These are phyloP conservation scores for Aspergillus ibericus DNA, from an alignment of 2,329 filamentous ascomycete species.

Conservation along the genomic window DNA sequence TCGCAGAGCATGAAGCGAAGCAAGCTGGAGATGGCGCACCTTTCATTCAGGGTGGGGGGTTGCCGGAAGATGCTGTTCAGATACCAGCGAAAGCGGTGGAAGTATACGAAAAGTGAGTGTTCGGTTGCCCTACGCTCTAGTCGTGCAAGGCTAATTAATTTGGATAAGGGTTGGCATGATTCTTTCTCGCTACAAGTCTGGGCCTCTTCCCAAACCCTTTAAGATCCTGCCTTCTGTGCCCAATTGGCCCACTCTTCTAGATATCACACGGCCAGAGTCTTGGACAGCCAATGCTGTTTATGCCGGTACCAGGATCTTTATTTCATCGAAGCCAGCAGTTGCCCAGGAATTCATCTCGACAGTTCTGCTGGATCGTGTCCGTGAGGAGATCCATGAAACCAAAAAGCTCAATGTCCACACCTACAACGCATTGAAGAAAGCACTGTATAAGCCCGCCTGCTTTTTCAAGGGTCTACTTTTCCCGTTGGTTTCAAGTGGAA, in stretches of 20 bases:
- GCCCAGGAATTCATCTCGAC: conserved; percentile 84
- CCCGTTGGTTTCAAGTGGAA: conserved; percentile 78
- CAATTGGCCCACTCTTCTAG: conserved; percentile 85
- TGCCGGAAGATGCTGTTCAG: conserved; percentile 77
- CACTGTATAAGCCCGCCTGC: conserved; percentile 86
- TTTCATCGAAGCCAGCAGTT: conserved; percentile 75
- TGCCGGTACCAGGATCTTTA: conserved; percentile 88
- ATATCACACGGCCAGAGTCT: conserved; percentile 75
- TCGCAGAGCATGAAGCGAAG: conserved; percentile 81
- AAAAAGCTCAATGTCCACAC: conserved; percentile 95
- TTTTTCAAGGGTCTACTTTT: conserved; percentile 98
- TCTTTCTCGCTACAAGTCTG: conserved; percentile 88
- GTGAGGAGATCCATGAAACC: conserved; percentile 88
- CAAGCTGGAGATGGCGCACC: conserved; percentile 48
- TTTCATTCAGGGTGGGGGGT: conserved; percentile 54
- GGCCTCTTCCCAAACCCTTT: conserved; percentile 96
- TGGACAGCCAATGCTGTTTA: conserved; percentile 82
- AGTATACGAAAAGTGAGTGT: conserved; percentile 77
- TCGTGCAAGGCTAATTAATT: conserved; percentile 22
- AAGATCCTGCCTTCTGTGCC: conserved; percentile 92
- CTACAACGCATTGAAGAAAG: conserved; percentile 91
- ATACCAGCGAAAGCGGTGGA: conserved; percentile 89
- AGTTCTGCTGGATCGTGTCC: conserved; percentile 84
- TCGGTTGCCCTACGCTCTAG: not conserved
- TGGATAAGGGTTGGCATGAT: conserved; percentile 72